phyloP scores from a whole-genome alignment of 768 basidiomycete genomes.

The Lepiota subincarnata region DNA sequence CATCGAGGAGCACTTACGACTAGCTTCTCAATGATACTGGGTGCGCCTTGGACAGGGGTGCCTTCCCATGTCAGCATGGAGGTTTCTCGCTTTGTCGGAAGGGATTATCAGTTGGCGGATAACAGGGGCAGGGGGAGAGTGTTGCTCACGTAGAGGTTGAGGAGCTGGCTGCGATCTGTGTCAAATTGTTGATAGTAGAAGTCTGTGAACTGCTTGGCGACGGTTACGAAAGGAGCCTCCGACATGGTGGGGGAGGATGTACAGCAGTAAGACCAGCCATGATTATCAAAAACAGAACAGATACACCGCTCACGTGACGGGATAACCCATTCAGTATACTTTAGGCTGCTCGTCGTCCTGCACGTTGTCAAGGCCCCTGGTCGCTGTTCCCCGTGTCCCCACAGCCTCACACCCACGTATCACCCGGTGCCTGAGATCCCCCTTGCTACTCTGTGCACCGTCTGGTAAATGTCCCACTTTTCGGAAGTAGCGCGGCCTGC shows the following conservation, averaged over 20 bases:
- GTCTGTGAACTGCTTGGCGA: conserved; percentile 76
- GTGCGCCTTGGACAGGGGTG: conserved; percentile 47
- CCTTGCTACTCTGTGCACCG: not conserved
- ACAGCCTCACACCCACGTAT: not conserved
- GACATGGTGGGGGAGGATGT: conserved; percentile 31
- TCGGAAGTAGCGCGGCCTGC: conserved; percentile 42
- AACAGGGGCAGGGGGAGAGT: conserved; percentile 5
- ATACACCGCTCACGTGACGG: not conserved
- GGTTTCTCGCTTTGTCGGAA: conserved; percentile 49
- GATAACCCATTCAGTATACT: not conserved
- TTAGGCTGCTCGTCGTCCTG: conserved; percentile 7
- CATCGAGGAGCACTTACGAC: conserved; percentile 36
- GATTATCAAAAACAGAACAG: too few species aligned
- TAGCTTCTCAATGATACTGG: conserved; percentile 67
- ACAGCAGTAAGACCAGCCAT: too few species aligned
- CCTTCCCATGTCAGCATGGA: conserved; percentile 91
- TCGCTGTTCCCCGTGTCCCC: not conserved
- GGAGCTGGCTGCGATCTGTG: conserved; percentile 48
- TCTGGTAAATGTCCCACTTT: conserved; percentile 34
- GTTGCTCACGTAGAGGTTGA: conserved; percentile 71
- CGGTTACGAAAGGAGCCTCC: conserved; percentile 60
- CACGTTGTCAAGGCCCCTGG: conserved; percentile 9
- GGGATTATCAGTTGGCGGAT: conserved; percentile 22
- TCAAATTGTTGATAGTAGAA: conserved; percentile 88
- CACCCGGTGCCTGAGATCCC: not conserved